Conservation (phyloP, 2,329 filamentous ascomycete species). For the Niveomyces coronatus region DNA sequence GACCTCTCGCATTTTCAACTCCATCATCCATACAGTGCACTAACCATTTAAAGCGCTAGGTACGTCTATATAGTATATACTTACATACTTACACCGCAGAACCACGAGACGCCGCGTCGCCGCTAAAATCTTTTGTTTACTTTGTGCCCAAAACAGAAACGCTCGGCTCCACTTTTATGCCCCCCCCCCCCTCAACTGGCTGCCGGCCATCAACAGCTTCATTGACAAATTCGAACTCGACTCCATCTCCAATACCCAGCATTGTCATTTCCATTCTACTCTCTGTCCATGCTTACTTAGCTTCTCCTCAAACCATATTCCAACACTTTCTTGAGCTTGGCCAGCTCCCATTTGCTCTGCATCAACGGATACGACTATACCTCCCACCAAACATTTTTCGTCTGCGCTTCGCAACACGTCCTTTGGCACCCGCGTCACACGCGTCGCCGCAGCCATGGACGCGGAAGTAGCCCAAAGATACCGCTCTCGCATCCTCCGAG, state of each 20-base stretch:
- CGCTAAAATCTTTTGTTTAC: slow-evolving; percentile 22
- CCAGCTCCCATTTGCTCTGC: slow-evolving; percentile 4
- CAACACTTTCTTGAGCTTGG: slow-evolving; percentile 3
- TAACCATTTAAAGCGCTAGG: too few relatives aligned
- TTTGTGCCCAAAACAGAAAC: slow-evolving; percentile 23
- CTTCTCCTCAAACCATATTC: background rate
- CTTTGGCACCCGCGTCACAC: slow-evolving; percentile 12
- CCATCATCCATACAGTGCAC: too few relatives aligned
- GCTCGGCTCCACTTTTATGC: slow-evolving; percentile 11
- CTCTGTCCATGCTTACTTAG: slow-evolving; percentile 1
- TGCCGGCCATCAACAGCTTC: background rate
- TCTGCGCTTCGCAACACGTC: background rate
- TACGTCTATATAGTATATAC: too few relatives aligned
- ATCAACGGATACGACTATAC: background rate
- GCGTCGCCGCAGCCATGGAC: slow-evolving; percentile 28
- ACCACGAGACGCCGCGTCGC: slow-evolving; percentile 1
- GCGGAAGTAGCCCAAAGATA: slow-evolving; percentile 30
- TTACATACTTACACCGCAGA: too few relatives aligned
- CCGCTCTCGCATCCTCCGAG: slow-evolving; percentile 38
- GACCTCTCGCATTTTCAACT: too few relatives aligned
- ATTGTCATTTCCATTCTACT: slow-evolving; percentile 1
- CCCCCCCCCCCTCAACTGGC: too few relatives aligned
- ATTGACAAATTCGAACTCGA: background rate
- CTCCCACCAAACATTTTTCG: background rate
- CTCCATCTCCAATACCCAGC: background rate